Evolutionary conservation across 768 basidiomycete species (phyloP), one percentile per base, ranked within the genome.

Genomic region (Tephrocybe sp.): DNA sequence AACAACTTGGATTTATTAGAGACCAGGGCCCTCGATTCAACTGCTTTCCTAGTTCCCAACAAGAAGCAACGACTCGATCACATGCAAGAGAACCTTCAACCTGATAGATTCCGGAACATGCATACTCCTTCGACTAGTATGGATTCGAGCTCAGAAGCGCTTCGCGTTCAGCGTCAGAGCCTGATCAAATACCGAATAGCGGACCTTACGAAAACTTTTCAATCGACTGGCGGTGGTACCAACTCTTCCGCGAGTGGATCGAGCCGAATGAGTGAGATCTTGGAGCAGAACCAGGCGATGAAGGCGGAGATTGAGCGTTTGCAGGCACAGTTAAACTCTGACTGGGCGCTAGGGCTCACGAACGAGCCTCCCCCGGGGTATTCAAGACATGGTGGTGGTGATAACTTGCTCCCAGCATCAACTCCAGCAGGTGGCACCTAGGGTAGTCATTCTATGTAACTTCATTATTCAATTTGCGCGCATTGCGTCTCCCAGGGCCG

Each of bases 361-460:
- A 38, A 56, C 21, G 59, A 60, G 29, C 49, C 54, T 12, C 58
- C 56, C 10, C 58, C 56, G 0, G 53, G 38, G 19, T 60, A 60
- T 22, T 45, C 50, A 12, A 30, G 36, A 21, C 41, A 30, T 23
- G 23, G 18, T 13, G 36, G n/a, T 42, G 10, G 4, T 15, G 7
- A 34, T 34, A 38, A 18, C 3, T 38, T 41, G 11, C 21, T 27
- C 23, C 41, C 9, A 8, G 10, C 9, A 5, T 13, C 5, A n/a
- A 15, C 4, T 15, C 13, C 33, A 4, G 33, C 15, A 7, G 9
- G 4, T 34, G 33, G 8, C 13, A 12, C 33, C 9, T 34, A 34
- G 33, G 7, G 4, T n/a, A n/a, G n/a, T n/a, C n/a, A n/a, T n/a
- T n/a, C n/a, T n/a, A n/a, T n/a, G n/a, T n/a, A n/a, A n/a, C n/a